Evolutionary conservation across 2,329 filamentous ascomycete species (phyloP).

Genomic region (Cladophialophora carrionii): DNA sequence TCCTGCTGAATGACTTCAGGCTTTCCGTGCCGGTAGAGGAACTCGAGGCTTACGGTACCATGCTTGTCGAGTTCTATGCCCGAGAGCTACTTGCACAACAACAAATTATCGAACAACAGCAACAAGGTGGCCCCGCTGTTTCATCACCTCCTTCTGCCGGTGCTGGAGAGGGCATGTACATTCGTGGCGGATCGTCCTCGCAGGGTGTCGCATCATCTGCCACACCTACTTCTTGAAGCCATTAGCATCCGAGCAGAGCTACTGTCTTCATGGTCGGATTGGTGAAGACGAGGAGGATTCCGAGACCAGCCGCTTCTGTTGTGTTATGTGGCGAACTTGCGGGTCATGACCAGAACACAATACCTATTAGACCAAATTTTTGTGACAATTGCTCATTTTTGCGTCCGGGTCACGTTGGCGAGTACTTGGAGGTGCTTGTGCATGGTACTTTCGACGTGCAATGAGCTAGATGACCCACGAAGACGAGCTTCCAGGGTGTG

Average conservation of each 20-base stretch:
- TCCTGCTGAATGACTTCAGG: slow-evolving; percentile 93
- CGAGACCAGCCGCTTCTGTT: neutral
- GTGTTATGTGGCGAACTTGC: slow-evolving; percentile 11
- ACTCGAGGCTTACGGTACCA: slow-evolving; percentile 94
- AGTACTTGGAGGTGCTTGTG: slow-evolving; percentile 1
- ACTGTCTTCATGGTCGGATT: neutral
- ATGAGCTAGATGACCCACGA: neutral
- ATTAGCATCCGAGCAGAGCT: neutral
- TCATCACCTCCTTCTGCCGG: slow-evolving; percentile 20
- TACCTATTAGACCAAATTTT: slow-evolving; percentile 23
- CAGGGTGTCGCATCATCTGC: slow-evolving; percentile 17
- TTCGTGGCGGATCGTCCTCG: slow-evolving; percentile 23
- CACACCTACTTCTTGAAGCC: slow-evolving; percentile 11
- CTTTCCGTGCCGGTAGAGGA: slow-evolving; percentile 92
- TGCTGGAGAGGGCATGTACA: slow-evolving; percentile 35
- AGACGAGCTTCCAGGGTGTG: neutral
- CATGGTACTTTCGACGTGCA: neutral
- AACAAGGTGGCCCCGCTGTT: slow-evolving; percentile 14
- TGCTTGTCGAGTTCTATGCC: slow-evolving; percentile 97
- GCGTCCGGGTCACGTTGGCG: neutral
- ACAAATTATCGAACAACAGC: slow-evolving; percentile 42
- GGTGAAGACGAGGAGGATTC: neutral
- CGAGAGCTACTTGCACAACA: slow-evolving; percentile 77
- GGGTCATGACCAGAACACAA: slow-evolving; percentile 11
- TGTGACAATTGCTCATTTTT: slow-evolving; percentile 3